Evolutionary conservation across 192 early-diverging fungal species (phyloP).

Genomic region (Gaertneriomyces sp.): DNA sequence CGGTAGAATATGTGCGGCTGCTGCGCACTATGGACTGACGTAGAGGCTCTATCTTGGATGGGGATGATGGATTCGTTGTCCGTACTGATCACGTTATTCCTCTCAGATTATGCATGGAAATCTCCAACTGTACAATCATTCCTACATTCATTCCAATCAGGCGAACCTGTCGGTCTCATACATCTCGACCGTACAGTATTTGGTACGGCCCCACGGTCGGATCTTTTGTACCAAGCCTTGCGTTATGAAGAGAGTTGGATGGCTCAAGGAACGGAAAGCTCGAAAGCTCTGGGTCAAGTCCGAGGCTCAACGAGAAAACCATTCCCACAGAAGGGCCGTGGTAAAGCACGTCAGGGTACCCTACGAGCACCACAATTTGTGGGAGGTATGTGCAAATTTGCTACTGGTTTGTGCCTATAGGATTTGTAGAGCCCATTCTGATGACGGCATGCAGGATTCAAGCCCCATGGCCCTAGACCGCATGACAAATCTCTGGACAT

Average conservation of each 20-base stretch:
- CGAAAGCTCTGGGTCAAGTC: slow-evolving; percentile 78
- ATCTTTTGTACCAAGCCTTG: slow-evolving; percentile 80
- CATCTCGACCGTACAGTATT: slow-evolving; percentile 72
- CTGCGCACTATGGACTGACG: too few species aligned
- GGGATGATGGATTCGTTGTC: neutral
- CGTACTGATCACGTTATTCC: neutral
- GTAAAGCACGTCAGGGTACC: slow-evolving; percentile 83
- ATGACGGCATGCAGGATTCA: slow-evolving; percentile 34
- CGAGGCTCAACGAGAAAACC: slow-evolving; percentile 77
- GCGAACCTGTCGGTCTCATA: slow-evolving; percentile 66
- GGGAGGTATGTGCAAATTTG: slow-evolving; percentile 58
- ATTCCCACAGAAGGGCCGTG: slow-evolving; percentile 89
- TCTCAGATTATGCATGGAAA: slow-evolving; percentile 11
- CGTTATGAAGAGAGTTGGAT: slow-evolving; percentile 79
- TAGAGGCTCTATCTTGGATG: neutral
- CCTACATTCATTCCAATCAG: slow-evolving; percentile 71
- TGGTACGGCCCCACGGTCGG: slow-evolving; percentile 67
- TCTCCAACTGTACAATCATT: slow-evolving; percentile 61
- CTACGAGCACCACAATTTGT: slow-evolving; percentile 79
- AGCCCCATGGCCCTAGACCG: slow-evolving; percentile 81
- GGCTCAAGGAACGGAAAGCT: slow-evolving; percentile 80
- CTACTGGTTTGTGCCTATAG: neutral
- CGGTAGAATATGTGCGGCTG: too few species aligned
- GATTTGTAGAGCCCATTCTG: neutral
- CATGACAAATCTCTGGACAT: slow-evolving; percentile 78